A percentile compares a stretch with the other conserved stretches of the same genome.
Conservation (phyloP, 2,329 filamentous ascomycete species). For the Neoascochyta sp. region DNA sequence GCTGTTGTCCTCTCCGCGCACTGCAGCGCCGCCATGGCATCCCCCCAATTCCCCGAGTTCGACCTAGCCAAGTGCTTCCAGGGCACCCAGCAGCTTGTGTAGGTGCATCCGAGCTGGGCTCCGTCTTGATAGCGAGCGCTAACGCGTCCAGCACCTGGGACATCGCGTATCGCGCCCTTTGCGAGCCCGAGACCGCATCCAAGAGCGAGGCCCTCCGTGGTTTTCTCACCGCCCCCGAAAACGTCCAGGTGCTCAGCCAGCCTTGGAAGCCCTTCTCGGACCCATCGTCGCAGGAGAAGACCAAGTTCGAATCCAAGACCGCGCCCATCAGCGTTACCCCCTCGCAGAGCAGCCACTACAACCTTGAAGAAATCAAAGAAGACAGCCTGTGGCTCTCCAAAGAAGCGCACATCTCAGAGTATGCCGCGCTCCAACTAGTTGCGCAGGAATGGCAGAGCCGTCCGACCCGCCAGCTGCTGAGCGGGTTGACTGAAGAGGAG, state of each 20-base stretch:
- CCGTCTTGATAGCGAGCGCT: conserved; percentile 4
- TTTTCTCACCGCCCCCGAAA: conserved; percentile 69
- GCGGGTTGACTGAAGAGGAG: conserved; percentile 73
- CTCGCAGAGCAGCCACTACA: conserved; percentile 61
- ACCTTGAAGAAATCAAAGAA: conserved; percentile 75
- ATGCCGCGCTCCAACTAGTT: conserved; percentile 74
- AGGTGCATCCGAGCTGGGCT: conserved; percentile 40
- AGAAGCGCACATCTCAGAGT: conserved; percentile 71
- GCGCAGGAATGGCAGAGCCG: conserved; percentile 81
- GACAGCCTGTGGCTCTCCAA: conserved; percentile 85
- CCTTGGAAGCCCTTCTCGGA: conserved; percentile 65
- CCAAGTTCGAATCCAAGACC: conserved; percentile 76
- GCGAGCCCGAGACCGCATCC: conserved; percentile 45
- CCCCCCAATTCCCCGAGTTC: conserved; percentile 50
- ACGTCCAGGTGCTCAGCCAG: conserved; percentile 63
- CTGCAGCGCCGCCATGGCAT: conserved; percentile 38
- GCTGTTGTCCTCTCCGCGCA: conserved; percentile 26
- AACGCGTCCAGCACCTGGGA: conserved; percentile 58
- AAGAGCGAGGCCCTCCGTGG: conserved; percentile 49
- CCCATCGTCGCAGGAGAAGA: conserved; percentile 61
- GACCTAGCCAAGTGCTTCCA: conserved; percentile 80
- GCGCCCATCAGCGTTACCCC: conserved; percentile 80
- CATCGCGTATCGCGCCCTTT: conserved; percentile 53
- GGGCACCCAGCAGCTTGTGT: conserved; percentile 78
- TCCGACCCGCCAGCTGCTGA: conserved; percentile 66